Evolutionary conservation across 1,139 yeast genomes (phyloP).

Genomic region (Hansenula sp.): DNA sequence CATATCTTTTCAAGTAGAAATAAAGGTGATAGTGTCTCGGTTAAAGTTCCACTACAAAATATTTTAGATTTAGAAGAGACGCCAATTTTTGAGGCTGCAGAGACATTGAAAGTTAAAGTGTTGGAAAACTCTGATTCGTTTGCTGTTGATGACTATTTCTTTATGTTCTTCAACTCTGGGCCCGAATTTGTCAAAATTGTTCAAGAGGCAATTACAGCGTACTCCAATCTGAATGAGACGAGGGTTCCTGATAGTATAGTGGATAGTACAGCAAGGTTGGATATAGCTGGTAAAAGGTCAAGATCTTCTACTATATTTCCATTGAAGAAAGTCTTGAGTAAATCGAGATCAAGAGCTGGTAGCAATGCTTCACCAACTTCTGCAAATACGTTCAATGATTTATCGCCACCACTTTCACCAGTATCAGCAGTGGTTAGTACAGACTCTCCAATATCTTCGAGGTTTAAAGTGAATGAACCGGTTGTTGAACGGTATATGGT

Average conservation of each 20-base stretch:
- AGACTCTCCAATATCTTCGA: neutral
- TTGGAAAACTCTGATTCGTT: constrained; percentile 46
- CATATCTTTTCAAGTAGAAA: constrained; percentile 73
- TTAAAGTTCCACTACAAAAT: constrained; percentile 72
- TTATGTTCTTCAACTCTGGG: constrained; percentile 58
- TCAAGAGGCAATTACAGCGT: constrained; percentile 10
- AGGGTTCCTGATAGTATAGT: constrained; percentile 5
- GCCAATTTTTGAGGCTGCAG: constrained; percentile 45
- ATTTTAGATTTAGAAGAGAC: constrained; percentile 59
- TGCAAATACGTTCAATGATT: neutral
- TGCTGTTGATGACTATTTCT: constrained; percentile 63
- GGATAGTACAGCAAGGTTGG: constrained; percentile 12
- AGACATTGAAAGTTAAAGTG: constrained; percentile 42
- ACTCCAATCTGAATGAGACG: neutral
- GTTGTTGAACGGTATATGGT: constrained; percentile 12
- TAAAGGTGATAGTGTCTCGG: constrained; percentile 65
- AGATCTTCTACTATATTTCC: constrained; percentile 1
- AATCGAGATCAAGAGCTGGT: constrained; percentile 1
- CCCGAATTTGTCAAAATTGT: constrained; percentile 25
- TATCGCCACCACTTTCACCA: neutral
- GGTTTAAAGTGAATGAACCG: constrained; percentile 5
- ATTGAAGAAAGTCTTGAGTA: constrained; percentile 1
- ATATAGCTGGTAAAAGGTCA: neutral
- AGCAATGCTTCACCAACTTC: constrained; percentile 1
- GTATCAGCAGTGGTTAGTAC: neutral